Evolutionary conservation across 805 yeast species (phyloP).

Genomic region (Wickerhamomyces mucosus): DNA sequence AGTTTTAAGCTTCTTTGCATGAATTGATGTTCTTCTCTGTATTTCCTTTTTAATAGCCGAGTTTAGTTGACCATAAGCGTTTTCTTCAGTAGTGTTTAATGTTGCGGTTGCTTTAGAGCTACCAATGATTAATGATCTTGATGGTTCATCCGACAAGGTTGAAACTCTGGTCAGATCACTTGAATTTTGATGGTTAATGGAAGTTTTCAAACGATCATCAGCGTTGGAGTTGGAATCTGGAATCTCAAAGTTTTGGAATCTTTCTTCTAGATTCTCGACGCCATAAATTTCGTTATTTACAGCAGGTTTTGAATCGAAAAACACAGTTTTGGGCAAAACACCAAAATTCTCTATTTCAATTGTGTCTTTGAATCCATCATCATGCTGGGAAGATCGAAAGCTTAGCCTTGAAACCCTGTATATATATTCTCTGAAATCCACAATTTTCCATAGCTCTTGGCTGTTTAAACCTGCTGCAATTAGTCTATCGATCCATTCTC

Average conservation of each 20-base stretch:
- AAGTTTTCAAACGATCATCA: slow-evolving; percentile 7
- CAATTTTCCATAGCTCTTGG: slow-evolving; percentile 75
- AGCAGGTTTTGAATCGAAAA: slow-evolving; percentile 31
- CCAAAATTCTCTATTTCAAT: slow-evolving; percentile 24
- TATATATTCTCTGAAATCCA: slow-evolving; percentile 59
- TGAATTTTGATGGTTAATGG: not conserved
- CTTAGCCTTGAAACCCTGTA: slow-evolving; percentile 40
- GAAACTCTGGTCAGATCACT: not conserved
- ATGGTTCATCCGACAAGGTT: slow-evolving; percentile 8
- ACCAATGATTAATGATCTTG: slow-evolving; percentile 26
- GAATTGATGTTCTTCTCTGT: slow-evolving; percentile 7
- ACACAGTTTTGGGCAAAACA: slow-evolving; percentile 40
- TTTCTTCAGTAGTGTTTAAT: slow-evolving; percentile 28
- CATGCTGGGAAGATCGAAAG: slow-evolving; percentile 22
- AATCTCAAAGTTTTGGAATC: not conserved
- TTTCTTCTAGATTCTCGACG: slow-evolving; percentile 1
- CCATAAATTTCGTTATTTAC: slow-evolving; percentile 6
- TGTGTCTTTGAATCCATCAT: slow-evolving; percentile 9
- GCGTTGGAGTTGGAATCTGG: slow-evolving; percentile 4
- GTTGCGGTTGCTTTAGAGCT: slow-evolving; percentile 31
- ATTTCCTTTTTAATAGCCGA: slow-evolving; percentile 15
- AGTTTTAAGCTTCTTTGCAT: slow-evolving; percentile 6
- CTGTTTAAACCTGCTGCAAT: slow-evolving; percentile 65
- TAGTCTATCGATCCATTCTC: slow-evolving; percentile 63
- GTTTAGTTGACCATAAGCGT: slow-evolving; percentile 36